A percentile compares a stretch with the other conserved stretches of the same genome.
phyloP scores from a whole-genome alignment of 1,284 basidiomycete genomes.

The Ustilago curta region DNA sequence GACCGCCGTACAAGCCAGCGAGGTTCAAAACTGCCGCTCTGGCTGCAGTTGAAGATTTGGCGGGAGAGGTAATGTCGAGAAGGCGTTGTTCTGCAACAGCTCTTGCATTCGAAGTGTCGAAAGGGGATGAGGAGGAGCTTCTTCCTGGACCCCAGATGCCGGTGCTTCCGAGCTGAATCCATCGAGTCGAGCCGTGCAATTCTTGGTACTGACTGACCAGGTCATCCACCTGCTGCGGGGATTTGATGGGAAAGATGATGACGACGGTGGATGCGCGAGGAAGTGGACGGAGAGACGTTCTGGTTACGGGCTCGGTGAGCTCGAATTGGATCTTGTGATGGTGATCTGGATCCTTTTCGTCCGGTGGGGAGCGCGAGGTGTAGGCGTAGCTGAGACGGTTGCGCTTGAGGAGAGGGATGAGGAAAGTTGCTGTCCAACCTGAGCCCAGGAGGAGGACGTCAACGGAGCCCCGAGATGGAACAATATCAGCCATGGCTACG shows the following conservation, averaged over 20 bases:
- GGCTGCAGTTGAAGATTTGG: neutral
- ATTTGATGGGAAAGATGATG: conserved; percentile 73
- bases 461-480: conserved; percentile 59
- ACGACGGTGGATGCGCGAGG: conserved; percentile 76
- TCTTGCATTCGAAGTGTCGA: conserved; percentile 36
- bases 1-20: conserved; percentile 58
- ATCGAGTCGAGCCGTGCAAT: conserved; percentile 37
- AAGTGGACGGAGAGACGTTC: conserved; percentile 71
- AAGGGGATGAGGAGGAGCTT: conserved; percentile 38
- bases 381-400: conserved; percentile 68
- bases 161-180: conserved; percentile 62
- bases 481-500: neutral
- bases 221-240: conserved; percentile 37
- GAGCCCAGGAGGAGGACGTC: conserved; percentile 77
- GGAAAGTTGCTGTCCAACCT: conserved; percentile 78
- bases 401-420: conserved; percentile 73
- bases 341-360: conserved; percentile 61
- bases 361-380: conserved; percentile 73
- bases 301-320: conserved; percentile 63
- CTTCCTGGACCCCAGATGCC: conserved; percentile 55
- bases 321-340: conserved; percentile 67
- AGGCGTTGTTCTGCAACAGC: conserved; percentile 46
- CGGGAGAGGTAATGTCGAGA: conserved; percentile 27
- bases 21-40: conserved; percentile 53
- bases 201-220: conserved; percentile 52